Conservation (phyloP, 805 yeast species). For the Candida jianshihensis region DNA sequence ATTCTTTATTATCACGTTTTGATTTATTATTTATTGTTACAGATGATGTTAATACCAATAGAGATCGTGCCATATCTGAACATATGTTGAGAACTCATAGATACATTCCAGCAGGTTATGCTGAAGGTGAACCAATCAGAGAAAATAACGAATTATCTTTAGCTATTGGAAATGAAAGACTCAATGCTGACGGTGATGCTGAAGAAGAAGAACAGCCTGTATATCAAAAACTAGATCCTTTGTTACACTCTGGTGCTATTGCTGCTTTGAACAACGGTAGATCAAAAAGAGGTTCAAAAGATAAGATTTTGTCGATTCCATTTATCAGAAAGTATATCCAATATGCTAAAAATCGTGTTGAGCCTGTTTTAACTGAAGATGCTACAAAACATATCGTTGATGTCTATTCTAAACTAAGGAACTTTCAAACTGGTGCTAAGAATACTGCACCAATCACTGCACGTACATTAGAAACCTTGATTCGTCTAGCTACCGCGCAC, state of each 20-base stretch:
- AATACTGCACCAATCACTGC: slow-evolving; percentile 94
- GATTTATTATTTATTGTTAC: slow-evolving; percentile 93
- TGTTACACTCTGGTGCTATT: slow-evolving; percentile 74
- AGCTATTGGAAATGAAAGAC: slow-evolving; percentile 69
- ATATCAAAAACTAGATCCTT: slow-evolving; percentile 78
- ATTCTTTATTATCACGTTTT: slow-evolving; percentile 92
- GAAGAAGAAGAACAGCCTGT: slow-evolving; percentile 35
- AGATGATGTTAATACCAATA: slow-evolving; percentile 81
- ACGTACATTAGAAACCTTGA: slow-evolving; percentile 93
- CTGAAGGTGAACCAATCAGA: slow-evolving; percentile 90
- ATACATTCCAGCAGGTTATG: slow-evolving; percentile 76
- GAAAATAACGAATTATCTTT: slow-evolving; percentile 65
- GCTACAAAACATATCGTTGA: slow-evolving; percentile 80
- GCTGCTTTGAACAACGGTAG: slow-evolving; percentile 27
- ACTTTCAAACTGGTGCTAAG: slow-evolving; percentile 58
- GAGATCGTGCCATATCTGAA: slow-evolving; percentile 84
- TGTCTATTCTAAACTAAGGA: slow-evolving; percentile 75
- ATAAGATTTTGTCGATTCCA: slow-evolving; percentile 60
- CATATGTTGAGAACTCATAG: slow-evolving; percentile 94
- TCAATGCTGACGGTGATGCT: slow-evolving; percentile 41
- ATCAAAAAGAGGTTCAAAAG: slow-evolving; percentile 24
- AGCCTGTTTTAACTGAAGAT: slow-evolving; percentile 68
- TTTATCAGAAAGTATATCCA: slow-evolving; percentile 90
- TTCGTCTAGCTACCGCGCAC: slow-evolving; percentile 93
- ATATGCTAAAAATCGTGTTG: slow-evolving; percentile 83